These are phyloP conservation scores for Daldinia sp. DNA, from an alignment of 2,329 filamentous ascomycete species.

Conservation along the genomic window DNA sequence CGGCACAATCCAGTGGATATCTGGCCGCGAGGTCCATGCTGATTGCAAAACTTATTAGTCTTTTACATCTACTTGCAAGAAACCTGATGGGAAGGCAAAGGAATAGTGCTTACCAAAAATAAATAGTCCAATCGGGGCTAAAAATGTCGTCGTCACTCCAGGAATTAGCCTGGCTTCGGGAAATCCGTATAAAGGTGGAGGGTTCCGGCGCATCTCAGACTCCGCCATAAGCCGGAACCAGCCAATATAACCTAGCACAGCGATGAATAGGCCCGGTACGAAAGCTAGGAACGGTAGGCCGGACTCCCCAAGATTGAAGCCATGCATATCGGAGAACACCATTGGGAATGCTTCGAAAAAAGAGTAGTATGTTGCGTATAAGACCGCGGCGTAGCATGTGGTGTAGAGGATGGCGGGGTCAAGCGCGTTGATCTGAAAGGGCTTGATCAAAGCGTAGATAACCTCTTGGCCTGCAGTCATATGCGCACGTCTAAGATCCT, in stretches of 20 bases:
- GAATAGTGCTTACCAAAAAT: slow-evolving; percentile 43
- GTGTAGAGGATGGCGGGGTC: slow-evolving; percentile 48
- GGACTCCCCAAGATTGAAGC: slow-evolving; percentile 53
- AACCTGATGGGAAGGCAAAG: neutral
- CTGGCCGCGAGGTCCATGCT: slow-evolving; percentile 47
- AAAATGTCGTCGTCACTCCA: slow-evolving; percentile 48
- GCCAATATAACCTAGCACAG: slow-evolving; percentile 46
- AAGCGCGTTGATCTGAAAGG: slow-evolving; percentile 47
- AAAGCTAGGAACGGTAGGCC: slow-evolving; percentile 55
- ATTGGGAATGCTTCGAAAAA: slow-evolving; percentile 60
- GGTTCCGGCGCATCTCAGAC: slow-evolving; percentile 27
- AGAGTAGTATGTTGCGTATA: slow-evolving; percentile 55
- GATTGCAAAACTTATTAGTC: neutral
- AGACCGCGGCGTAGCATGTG: slow-evolving; percentile 52
- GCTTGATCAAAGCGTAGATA: slow-evolving; percentile 39
- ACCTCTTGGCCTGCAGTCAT: slow-evolving; percentile 33
- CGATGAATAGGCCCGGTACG: slow-evolving; percentile 50
- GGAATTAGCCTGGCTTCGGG: slow-evolving; percentile 44
- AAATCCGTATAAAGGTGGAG: slow-evolving; percentile 31
- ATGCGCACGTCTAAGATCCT: slow-evolving; percentile 38
- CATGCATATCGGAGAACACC: slow-evolving; percentile 54
- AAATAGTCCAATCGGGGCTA: slow-evolving; percentile 51
- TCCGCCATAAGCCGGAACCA: slow-evolving; percentile 47
- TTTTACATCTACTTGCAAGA: neutral
- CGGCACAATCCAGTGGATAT: slow-evolving; percentile 45